Percentiles rank a stretch among this genome's conserved stretches.
phyloP scores from a whole-genome alignment of 257 asterid genomes.

The Salvia hispanica region DNA sequence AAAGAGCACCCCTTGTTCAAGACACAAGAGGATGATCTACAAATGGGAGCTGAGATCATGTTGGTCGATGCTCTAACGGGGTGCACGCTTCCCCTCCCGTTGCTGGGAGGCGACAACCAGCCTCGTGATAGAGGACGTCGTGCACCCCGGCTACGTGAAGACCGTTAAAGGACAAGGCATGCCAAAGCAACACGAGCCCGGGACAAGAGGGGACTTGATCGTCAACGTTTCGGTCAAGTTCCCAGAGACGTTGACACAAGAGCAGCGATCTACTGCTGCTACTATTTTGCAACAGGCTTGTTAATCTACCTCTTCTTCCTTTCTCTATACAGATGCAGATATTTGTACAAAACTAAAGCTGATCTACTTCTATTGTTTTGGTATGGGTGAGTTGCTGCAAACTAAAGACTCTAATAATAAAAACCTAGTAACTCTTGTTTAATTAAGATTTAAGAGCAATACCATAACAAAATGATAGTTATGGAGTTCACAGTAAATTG shows the following conservation, averaged over 20 bases:
- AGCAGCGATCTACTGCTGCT: slow-evolving; percentile 49
- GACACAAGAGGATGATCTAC: slow-evolving; percentile 65
- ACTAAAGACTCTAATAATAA: too few relatives aligned
- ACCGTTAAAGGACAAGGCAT: slow-evolving; percentile 67
- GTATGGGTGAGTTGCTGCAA: not conserved
- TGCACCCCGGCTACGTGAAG: slow-evolving; percentile 60
- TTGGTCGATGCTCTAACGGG: slow-evolving; percentile 68
- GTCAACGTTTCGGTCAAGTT: slow-evolving; percentile 55
- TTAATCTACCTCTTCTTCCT: slow-evolving; percentile 25
- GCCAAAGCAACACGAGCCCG: slow-evolving; percentile 63
- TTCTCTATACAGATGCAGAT: slow-evolving; percentile 6
- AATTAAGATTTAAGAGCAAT: slow-evolving; percentile 1
- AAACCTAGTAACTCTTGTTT: not conserved
- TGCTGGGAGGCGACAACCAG: slow-evolving; percentile 52
- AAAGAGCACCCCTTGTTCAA: slow-evolving; percentile 47
- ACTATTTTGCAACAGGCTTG: slow-evolving; percentile 44
- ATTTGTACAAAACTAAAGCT: not conserved
- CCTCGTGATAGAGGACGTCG: slow-evolving; percentile 52
- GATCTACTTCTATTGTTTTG: slow-evolving; percentile 1
- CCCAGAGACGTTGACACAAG: slow-evolving; percentile 58
- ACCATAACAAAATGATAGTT: not conserved
- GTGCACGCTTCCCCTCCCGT: slow-evolving; percentile 54
- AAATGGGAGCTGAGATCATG: slow-evolving; percentile 50
- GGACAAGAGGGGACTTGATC: slow-evolving; percentile 64
- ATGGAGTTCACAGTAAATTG: not conserved